phyloP scores from a whole-genome alignment of 1,284 basidiomycete species.

The Cystobasidium pallidum region DNA sequence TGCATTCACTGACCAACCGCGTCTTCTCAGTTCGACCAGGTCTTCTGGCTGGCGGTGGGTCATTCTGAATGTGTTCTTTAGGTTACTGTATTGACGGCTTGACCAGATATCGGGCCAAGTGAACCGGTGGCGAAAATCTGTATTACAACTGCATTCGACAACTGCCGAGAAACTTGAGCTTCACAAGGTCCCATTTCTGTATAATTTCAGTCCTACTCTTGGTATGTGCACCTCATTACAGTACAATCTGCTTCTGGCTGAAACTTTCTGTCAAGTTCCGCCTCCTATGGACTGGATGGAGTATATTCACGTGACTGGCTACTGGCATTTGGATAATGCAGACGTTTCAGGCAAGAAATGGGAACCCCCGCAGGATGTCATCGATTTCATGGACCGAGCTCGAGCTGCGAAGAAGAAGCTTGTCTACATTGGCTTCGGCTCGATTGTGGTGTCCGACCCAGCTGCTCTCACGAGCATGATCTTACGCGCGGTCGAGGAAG shows the following conservation, averaged over 20 bases:
- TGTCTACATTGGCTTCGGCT: slow-evolving; percentile 98
- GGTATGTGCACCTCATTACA: slow-evolving; percentile 47
- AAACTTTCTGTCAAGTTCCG: slow-evolving; percentile 62
- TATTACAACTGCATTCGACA: slow-evolving; percentile 76
- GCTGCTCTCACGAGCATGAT: slow-evolving; percentile 86
- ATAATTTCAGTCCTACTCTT: slow-evolving; percentile 85
- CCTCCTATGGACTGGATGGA: slow-evolving; percentile 96
- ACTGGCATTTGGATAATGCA: slow-evolving; percentile 92
- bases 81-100: too few relatives aligned
- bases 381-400: slow-evolving; percentile 79
- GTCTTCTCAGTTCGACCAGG: slow-evolving; percentile 80
- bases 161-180: slow-evolving; percentile 90
- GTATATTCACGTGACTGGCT: slow-evolving; percentile 95
- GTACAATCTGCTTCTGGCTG: background rate
- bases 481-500: slow-evolving; percentile 74
- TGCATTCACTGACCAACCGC: slow-evolving; percentile 29
- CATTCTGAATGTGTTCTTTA: background rate
- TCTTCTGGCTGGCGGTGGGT: slow-evolving; percentile 82
- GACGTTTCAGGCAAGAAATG: slow-evolving; percentile 76
- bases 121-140: slow-evolving; percentile 85
- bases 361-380: slow-evolving; percentile 76
- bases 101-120: slow-evolving; percentile 83
- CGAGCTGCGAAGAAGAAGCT: slow-evolving; percentile 78
- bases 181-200: slow-evolving; percentile 94
- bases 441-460: slow-evolving; percentile 91